Base-by-base conservation (phyloP, 306 rosid genomes). In the Castanospermum australe region DNA sequence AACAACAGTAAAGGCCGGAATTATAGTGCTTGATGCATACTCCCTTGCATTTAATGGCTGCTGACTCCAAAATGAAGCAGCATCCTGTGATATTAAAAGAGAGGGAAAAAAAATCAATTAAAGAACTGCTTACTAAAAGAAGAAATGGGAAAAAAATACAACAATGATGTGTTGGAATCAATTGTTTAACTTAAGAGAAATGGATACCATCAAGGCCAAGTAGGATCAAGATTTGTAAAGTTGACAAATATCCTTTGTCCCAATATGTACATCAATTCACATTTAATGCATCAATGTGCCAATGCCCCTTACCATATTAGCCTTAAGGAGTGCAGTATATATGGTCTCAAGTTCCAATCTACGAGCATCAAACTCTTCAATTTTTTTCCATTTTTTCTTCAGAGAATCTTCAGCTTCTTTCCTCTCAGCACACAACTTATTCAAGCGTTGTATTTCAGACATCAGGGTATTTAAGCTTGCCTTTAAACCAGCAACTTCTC, bases 371-470 rank as follows among this genome's bases (percentile, higher is more conserved):
- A 95, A 95, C 81, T 95, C 98, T 84, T 95, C 99, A 84, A 95
- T 95, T 88, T 95, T 95, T 90, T 96, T 93, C 99, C 99, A 96
- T 86, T 96, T 96, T 79, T 96, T 96, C 76, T 89, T 93, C 65
- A 96, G 84, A 76, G 99, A 93, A 88, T 96, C 99, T 89, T 96
- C 99, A 45, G 99, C 99, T 85, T 93, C 99, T 89, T 95, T 95
- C 82, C 99, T 91, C 88, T 95, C 99, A 6, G 97, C 97, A 76
- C 97, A 95, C 79, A 91, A 71, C 83, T 82, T 95, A 80, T 95
- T 95, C 83, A 93, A 87, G 72, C 97, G 98, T 45, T 93, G 96
- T 84, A 96, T 88, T 88, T 96, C 99, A 15, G 93, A 89, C 87
- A 90, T 91, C 67, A 96, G 87, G 35, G 97, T 96, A 67, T 91